Evolutionary conservation across 2,329 filamentous ascomycete species (phyloP).

Genomic region (Scytalidium sp.): DNA sequence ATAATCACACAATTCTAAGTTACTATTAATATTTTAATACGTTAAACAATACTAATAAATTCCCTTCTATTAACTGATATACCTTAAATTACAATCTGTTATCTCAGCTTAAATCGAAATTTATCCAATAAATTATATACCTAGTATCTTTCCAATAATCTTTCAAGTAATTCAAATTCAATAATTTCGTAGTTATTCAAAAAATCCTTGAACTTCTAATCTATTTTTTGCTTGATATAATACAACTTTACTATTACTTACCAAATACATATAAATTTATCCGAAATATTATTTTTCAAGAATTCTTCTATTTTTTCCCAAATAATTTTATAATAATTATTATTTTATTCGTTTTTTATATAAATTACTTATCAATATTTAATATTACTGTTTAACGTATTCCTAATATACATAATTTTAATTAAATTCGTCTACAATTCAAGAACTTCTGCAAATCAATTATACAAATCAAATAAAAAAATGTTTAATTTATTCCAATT

Average conservation of each 20-base stretch:
- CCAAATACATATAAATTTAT: constrained; percentile 1
- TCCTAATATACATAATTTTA: constrained; percentile 4
- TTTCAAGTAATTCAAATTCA: constrained; percentile 1
- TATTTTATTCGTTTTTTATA: neutral
- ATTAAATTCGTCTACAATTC: neutral
- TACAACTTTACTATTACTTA: constrained; percentile 2
- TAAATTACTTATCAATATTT: constrained; percentile 6
- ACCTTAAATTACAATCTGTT: constrained; percentile 1
- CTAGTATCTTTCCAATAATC: neutral
- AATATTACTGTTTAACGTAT: constrained; percentile 1
- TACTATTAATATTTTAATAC: neutral
- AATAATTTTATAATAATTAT: neutral
- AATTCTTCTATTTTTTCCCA: neutral
- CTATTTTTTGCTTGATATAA: constrained; percentile 1
- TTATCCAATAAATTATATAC: neutral
- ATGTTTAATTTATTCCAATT: neutral
- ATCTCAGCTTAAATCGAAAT: constrained; percentile 1
- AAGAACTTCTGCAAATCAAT: neutral
- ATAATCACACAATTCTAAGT: too few species aligned
- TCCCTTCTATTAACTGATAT: constrained; percentile 1
- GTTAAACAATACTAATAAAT: constrained; percentile 1
- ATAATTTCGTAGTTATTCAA: constrained; percentile 5
- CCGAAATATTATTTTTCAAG: neutral
- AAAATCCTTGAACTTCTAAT: constrained; percentile 3
- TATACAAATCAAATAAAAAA: constrained; percentile 1